phyloP scores from a whole-genome alignment of 176 grass and related monocot genomes.

The Bonia amplexicaulis region DNA sequence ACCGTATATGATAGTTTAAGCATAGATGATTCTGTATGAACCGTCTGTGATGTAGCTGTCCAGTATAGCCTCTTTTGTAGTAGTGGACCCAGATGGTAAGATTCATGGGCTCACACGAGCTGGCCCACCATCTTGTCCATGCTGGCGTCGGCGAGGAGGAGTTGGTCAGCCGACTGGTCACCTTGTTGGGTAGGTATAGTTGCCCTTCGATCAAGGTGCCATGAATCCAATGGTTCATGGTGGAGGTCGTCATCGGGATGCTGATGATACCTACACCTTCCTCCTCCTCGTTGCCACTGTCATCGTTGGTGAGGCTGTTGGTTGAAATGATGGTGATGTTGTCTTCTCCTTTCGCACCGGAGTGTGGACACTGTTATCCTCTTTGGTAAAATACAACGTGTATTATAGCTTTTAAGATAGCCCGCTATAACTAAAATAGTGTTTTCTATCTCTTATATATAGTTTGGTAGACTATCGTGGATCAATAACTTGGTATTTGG shows the following conservation, averaged over 20 bases:
- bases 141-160: background rate
- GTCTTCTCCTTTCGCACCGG: too few species aligned
- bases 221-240: constrained; percentile 40
- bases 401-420: too few species aligned
- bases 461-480: too few species aligned
- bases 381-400: too few species aligned
- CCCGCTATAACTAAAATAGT: too few species aligned
- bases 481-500: fast-evolving
- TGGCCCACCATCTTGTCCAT: constrained; percentile 7
- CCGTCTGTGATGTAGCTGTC: too few species aligned
- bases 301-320: background rate
- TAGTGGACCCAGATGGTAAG: constrained; percentile 26
- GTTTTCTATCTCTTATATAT: too few species aligned
- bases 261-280: background rate
- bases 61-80: too few species aligned
- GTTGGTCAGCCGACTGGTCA: constrained; percentile 25
- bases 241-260: constrained; percentile 47
- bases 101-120: constrained; percentile 39
- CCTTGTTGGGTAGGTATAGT: constrained; percentile 31
- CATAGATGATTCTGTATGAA: too few species aligned
- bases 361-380: too few species aligned
- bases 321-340: background rate
- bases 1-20: too few species aligned
- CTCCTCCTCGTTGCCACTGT: background rate
- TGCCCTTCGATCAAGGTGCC: constrained; percentile 53